Conservation (phyloP, 352 stramenopile genomes). For the Elongisporangium anandrum region DNA sequence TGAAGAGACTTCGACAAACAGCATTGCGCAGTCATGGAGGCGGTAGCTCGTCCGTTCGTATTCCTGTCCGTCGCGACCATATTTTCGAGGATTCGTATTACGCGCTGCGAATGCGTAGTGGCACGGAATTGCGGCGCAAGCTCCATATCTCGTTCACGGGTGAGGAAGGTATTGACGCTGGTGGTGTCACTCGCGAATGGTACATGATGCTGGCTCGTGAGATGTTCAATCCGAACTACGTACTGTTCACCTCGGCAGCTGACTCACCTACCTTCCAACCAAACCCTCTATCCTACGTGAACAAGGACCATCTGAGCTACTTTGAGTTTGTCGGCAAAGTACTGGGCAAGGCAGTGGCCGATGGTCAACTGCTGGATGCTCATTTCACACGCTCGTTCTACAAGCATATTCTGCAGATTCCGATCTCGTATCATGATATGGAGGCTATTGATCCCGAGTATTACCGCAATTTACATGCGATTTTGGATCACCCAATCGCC, state of each 20-base stretch:
- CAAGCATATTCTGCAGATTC: constrained; percentile 98
- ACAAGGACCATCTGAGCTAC: constrained; percentile 98
- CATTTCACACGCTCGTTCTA: constrained; percentile 99
- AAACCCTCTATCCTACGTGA: constrained; percentile 98
- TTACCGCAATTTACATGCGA: constrained; percentile 91
- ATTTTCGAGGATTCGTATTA: constrained; percentile 99
- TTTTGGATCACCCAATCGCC: constrained; percentile 85
- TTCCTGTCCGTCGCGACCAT: constrained; percentile 91
- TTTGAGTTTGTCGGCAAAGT: constrained; percentile 98
- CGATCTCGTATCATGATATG: constrained; percentile 98
- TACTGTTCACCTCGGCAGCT: constrained; percentile 97
- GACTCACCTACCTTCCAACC: constrained; percentile 99
- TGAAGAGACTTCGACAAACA: constrained; percentile 87
- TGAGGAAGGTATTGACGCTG: constrained; percentile 98
- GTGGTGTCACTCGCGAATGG: constrained; percentile 98
- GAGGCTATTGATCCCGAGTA: constrained; percentile 98
- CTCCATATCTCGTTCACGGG: constrained; percentile 98
- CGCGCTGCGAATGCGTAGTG: constrained; percentile 94
- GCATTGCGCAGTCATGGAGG: constrained; percentile 85
- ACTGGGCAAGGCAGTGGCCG: constrained; percentile 98
- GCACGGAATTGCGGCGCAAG: constrained; percentile 95
- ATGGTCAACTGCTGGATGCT: constrained; percentile 97
- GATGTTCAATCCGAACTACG: constrained; percentile 99
- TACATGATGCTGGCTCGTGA: constrained; percentile 98
- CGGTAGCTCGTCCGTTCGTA: constrained; percentile 86